Evolutionary conservation across 2,329 filamentous ascomycete species (phyloP), one percentile per base, ranked within the genome.

Genomic region (Rutstroemia sydowiana): DNA sequence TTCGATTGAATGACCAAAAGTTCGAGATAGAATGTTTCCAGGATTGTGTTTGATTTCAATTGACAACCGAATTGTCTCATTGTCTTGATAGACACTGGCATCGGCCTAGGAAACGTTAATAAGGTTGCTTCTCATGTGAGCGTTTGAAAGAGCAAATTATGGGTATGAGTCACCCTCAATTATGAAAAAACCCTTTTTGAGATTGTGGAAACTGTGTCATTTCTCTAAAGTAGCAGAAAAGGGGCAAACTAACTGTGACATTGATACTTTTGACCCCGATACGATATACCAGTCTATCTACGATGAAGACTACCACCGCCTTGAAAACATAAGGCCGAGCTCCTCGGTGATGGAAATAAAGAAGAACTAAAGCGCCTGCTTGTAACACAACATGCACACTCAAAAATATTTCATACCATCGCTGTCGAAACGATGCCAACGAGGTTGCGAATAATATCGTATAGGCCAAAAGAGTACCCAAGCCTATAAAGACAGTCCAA

Each of bases 341-440:
- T 5, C 70, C 74, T 48, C 64, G 66, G 61, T 79, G 79, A 59
- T 86, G 82, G 48, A 84, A 73, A 66, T 72, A 85, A 6, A 85
- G 64, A 46, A 84, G 75, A 0, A 68, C 66, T 10, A 85, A 68
- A 0, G 75, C 81, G 3, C 70, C 68, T 5, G 74, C 60, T 61
- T 85, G 82, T 10, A 85, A 68, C 9, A 77, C 48, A 32, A 85
- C 71, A 60, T 85, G 82, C 2, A 72, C 64, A 0, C 71, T 77
- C 2, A 85, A 69, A 58, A 85, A 85, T 1, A 81, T 50, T 66
- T 85, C 82, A 61, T 85, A 85, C 70, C 75, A 82, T 21, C 73
- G 69, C 58, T 76, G 71, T 7, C 82, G 73, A 59, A 85, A 79
- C 58, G 74, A 78, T 0, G 73, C 76, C 5, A 84, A 68, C 2